Conservation (phyloP, 768 basidiomycete genomes). For the Mycena vitilis region DNA sequence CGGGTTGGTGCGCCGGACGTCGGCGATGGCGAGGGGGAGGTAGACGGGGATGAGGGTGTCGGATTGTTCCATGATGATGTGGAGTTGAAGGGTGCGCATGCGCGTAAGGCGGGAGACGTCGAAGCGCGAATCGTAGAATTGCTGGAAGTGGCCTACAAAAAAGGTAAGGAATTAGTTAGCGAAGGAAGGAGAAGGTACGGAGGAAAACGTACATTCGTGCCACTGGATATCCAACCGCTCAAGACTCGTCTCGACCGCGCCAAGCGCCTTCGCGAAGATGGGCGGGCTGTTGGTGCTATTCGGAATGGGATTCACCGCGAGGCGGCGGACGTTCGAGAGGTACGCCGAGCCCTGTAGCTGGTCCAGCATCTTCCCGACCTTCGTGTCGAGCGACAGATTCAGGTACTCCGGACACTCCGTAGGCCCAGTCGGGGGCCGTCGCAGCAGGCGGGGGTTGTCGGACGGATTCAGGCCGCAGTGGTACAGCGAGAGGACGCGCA, state of each 20-base stretch:
- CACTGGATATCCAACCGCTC: constrained; percentile 28
- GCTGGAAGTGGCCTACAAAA: not conserved
- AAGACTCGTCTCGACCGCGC: constrained; percentile 21
- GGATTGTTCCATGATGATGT: constrained; percentile 19
- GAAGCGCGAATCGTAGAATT: not conserved
- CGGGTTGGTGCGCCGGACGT: constrained; percentile 14
- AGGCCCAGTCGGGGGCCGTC: not conserved
- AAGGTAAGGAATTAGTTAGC: not conserved
- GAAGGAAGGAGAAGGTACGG: not conserved
- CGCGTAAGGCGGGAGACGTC: constrained; percentile 9
- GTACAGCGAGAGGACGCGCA: constrained; percentile 23
- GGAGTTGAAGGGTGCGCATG: constrained; percentile 18
- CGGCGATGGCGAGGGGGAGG: constrained; percentile 7
- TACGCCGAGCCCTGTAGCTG: not conserved
- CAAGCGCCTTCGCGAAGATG: constrained; percentile 8
- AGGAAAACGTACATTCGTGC: constrained; percentile 21
- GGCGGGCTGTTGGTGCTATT: constrained; percentile 9
- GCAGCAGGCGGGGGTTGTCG: not conserved
- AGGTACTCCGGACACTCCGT: constrained; percentile 12
- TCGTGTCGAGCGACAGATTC: constrained; percentile 26
- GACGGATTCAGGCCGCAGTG: constrained; percentile 12
- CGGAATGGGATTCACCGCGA: constrained; percentile 28
- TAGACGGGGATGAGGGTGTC: constrained; percentile 6
- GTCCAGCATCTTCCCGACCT: constrained; percentile 22
- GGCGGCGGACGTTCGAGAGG: constrained; percentile 17